A percentile compares a stretch with the other conserved stretches of the same genome.
phyloP scores from a whole-genome alignment of 495 filamentous ascomycete species.

The Mycothermus thermophilus region DNA sequence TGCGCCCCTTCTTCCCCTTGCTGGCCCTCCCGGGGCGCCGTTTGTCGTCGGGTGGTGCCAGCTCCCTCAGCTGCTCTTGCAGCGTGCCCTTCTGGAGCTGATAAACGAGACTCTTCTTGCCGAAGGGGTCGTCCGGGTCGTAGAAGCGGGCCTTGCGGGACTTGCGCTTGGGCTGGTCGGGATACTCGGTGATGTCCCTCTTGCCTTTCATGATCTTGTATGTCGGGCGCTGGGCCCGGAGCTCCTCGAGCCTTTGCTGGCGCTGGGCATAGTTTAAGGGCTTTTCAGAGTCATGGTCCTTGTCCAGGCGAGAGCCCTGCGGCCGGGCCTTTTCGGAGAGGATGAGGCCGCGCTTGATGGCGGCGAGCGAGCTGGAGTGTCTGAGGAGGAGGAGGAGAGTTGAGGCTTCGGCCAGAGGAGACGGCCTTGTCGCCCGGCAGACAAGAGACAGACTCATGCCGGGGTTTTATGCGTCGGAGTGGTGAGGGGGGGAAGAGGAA shows the following conservation, averaged over 20 bases:
- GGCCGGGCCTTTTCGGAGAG: conserved; percentile 12
- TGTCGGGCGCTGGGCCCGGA: conserved; percentile 7
- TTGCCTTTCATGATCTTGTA: conserved; percentile 33
- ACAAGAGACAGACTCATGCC: conserved; percentile 12
- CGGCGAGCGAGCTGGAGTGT: conserved; percentile 15
- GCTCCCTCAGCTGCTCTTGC: conserved; percentile 7
- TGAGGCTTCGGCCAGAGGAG: neutral
- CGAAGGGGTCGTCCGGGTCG: conserved; percentile 25
- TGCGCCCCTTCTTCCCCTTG: neutral
- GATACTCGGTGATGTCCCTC: conserved; percentile 27
- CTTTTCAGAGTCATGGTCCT: conserved; percentile 1
- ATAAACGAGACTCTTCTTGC: conserved; percentile 34
- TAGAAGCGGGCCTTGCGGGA: conserved; percentile 31
- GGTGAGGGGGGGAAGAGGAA: too few species aligned
- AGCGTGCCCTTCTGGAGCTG: conserved; percentile 22
- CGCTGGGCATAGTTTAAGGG: conserved; percentile 16
- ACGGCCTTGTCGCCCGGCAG: conserved; percentile 11
- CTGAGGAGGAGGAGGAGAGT: conserved; percentile 4
- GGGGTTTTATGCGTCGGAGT: too few species aligned
- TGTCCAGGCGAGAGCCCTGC: conserved; percentile 2
- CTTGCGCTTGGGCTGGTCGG: conserved; percentile 17
- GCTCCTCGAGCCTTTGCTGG: conserved; percentile 10
- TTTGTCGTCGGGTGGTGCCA: too few species aligned
- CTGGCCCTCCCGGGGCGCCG: neutral
- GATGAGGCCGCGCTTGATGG: conserved; percentile 18